Evolutionary conservation across 176 grass and related monocot species (phyloP).

Genomic region (Oryza officinalis): DNA sequence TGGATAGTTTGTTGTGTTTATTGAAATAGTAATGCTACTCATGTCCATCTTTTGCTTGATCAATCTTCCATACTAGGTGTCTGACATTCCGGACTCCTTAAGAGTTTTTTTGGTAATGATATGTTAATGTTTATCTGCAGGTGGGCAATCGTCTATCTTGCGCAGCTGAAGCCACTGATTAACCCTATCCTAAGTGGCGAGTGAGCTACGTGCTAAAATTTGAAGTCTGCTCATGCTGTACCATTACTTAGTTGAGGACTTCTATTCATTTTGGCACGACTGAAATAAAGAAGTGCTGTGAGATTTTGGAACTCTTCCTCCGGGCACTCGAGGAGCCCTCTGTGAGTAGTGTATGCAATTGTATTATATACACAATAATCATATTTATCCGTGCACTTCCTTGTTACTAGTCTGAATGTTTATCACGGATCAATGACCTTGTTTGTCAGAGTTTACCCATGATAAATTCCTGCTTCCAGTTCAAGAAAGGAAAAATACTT

Average conservation of each 20-base stretch:
- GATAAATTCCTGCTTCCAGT: no score
- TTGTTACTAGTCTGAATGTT: not conserved
- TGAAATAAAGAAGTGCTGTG: conserved; percentile 43
- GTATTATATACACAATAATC: conserved; percentile 46
- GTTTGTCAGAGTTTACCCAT: not conserved
- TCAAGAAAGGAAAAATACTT: no score
- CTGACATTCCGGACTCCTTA: no score
- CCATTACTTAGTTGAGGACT: conserved; percentile 32
- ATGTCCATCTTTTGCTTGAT: not conserved
- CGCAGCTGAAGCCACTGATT: conserved; percentile 94
- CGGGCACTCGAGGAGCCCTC: conserved; percentile 1
- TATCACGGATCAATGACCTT: not conserved
- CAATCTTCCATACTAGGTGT: not conserved
- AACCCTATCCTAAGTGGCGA: conserved; percentile 85
- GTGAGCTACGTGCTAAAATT: conserved; percentile 41
- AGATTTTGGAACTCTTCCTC: conserved; percentile 43
- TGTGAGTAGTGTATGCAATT: conserved; percentile 60
- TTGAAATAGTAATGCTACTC: not conserved
- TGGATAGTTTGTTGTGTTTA: not conserved
- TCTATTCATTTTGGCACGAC: conserved; percentile 44
- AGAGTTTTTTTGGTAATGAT: not conserved
- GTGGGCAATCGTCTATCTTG: conserved; percentile 97
- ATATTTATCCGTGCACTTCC: not conserved
- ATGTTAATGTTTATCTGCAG: conserved; percentile 27
- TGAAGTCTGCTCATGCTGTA: conserved; percentile 24